Conservation (phyloP, 2,329 filamentous ascomycete genomes). For the Blumeria hordei region DNA sequence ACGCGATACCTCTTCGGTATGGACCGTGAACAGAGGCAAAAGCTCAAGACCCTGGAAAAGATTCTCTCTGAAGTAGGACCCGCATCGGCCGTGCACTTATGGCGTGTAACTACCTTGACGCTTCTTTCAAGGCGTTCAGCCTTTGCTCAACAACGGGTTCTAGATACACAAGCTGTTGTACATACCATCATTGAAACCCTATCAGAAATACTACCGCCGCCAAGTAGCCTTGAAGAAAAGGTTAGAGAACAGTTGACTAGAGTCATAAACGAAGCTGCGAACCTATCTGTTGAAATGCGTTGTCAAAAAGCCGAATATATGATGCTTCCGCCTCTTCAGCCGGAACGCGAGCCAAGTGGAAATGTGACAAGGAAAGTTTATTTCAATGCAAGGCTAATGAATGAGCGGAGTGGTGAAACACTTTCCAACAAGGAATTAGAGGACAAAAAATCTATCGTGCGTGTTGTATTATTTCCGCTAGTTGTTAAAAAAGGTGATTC, state of each 20-base stretch:
- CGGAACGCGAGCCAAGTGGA: constrained; percentile 82
- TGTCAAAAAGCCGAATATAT: constrained; percentile 92
- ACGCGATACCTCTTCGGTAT: constrained; percentile 95
- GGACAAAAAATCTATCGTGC: constrained; percentile 49
- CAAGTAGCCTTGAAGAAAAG: constrained; percentile 53
- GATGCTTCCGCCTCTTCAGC: constrained; percentile 87
- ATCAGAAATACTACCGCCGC: constrained; percentile 65
- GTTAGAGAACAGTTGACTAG: constrained; percentile 67
- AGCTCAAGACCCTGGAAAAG: constrained; percentile 90
- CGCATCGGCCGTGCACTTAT: constrained; percentile 72
- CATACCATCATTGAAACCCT: constrained; percentile 73
- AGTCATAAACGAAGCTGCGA: constrained; percentile 71
- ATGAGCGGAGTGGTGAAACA: constrained; percentile 53
- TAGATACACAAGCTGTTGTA: constrained; percentile 89
- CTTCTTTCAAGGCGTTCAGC: constrained; percentile 55
- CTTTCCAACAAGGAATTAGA: constrained; percentile 60
- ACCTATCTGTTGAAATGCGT: constrained; percentile 88
- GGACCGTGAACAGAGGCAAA: constrained; percentile 92
- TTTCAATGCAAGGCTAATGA: constrained; percentile 90
- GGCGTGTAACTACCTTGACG: constrained; percentile 86
- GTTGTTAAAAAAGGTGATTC: constrained; percentile 94
- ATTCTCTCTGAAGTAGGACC: constrained; percentile 73
- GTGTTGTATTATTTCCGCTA: constrained; percentile 82
- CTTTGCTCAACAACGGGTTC: constrained; percentile 63
- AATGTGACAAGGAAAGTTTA: constrained; percentile 68